Evolutionary conservation across 2,329 filamentous ascomycete genomes (phyloP), one percentile per base, ranked within the genome.

Genomic region (Bipolaris zeicola): DNA sequence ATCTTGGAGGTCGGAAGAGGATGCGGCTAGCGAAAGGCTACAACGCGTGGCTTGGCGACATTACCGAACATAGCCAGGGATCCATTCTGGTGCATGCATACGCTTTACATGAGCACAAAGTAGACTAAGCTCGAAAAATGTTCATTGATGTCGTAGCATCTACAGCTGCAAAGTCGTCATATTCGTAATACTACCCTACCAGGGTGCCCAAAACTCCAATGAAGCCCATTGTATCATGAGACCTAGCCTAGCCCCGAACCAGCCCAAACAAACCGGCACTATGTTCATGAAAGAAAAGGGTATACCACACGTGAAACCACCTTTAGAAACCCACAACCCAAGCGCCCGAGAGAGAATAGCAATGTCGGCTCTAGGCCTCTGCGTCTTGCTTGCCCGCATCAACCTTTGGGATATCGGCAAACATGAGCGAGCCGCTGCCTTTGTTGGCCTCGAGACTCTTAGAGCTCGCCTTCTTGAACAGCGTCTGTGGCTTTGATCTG

Each of bases 401-500:
- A 3, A 59, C 58, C 58, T 73, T 75, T 44, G 72, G 68, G 43
- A 77, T 72, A 45, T 77, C 74, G 7, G 69, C 73, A 55, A 77
- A 77, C 69, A 74, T 71, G 58, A 64, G 55, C n/a, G 60, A 58
- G 57, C 69, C 53, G 22, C 63, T 61, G 57, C 69, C 66, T 63
- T 74, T 76, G 50, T 67, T 64, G 26, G 71, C 62, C 60, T 75
- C 73, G 51, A 74, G 72, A 62, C 75, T 77, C 64, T 73, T 76
- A n/a, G 73, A 61, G 66, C 71, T 76, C 22, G 76, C 74, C 67
- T 73, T 76, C 67, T 75, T 76, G 65, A 78, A 78, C 51, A 78
- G 70, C 31, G 76, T 75, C 64, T 76, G 71, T 26, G 75, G 74
- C 71, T 76, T 77, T 22, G 72, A 68, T 49, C 74, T 76, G 52